Evolutionary conservation across 2,329 filamentous ascomycete genomes (phyloP).

Genomic region (Paecilomyces niveus): DNA sequence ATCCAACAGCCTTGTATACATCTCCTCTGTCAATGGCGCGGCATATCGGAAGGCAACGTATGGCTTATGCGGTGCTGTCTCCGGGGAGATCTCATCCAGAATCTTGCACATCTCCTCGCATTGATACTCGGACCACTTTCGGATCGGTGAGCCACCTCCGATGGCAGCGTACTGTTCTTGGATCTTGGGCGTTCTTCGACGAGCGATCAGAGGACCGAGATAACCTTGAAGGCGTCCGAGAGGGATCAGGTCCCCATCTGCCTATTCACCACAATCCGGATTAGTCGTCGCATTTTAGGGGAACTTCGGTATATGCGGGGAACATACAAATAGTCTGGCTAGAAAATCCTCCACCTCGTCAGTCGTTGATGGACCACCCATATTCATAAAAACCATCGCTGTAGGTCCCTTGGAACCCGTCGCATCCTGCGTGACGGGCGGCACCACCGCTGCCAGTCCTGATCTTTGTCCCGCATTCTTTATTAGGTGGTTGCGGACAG

Average conservation of each 20-base stretch:
- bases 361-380: constrained; percentile 88
- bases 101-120: constrained; percentile 95
- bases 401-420: constrained; percentile 71
- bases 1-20: constrained; percentile 72
- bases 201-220: constrained; percentile 79
- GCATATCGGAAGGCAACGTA: constrained; percentile 98
- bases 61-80: constrained; percentile 92
- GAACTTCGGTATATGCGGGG: constrained; percentile 10
- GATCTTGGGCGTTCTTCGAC: constrained; percentile 88
- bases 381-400: constrained; percentile 98
- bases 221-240: constrained; percentile 86
- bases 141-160: constrained; percentile 93
- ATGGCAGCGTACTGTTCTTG: constrained; percentile 92
- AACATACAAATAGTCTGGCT: constrained; percentile 78
- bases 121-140: constrained; percentile 96
- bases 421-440: constrained; percentile 73
- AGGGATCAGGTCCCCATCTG: constrained; percentile 92
- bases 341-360: constrained; percentile 86
- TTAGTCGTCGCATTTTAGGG: constrained; percentile 2
- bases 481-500: constrained; percentile 14
- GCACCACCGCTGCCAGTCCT: constrained; percentile 54
- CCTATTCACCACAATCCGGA: constrained; percentile 42
- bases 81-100: constrained; percentile 80
- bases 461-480: constrained; percentile 18
- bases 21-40: constrained; percentile 85